Conservation (phyloP, 2,329 filamentous ascomycete species). For the Trichophyton mentagrophytes region DNA sequence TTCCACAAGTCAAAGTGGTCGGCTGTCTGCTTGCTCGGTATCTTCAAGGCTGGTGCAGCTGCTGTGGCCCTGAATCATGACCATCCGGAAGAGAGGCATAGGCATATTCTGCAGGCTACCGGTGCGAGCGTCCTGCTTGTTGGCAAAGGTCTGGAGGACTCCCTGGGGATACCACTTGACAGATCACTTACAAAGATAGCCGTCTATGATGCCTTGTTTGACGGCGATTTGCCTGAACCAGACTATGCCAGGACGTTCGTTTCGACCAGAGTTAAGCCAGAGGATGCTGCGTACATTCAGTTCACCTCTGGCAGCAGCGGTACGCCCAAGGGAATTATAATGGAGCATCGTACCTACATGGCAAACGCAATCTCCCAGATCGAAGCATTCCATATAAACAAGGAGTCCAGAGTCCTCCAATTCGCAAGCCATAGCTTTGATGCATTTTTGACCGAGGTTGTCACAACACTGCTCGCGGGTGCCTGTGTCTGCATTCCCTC, state of each 20-base stretch:
- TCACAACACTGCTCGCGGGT: conserved; percentile 40
- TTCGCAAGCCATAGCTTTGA: conserved; percentile 19
- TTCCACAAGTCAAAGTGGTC: conserved; percentile 13
- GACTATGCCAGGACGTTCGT: not conserved
- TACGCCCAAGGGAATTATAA: conserved; percentile 3
- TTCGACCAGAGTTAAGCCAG: not conserved
- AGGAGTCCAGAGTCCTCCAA: conserved; percentile 39
- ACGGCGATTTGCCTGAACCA: not conserved
- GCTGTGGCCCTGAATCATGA: conserved; percentile 8
- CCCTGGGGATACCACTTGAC: not conserved
- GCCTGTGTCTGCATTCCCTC: conserved; percentile 49
- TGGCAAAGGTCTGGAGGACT: conserved; percentile 1
- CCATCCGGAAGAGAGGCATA: not conserved
- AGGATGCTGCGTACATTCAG: conserved; percentile 24
- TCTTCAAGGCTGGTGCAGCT: conserved; percentile 13
- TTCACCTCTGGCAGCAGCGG: conserved; percentile 3
- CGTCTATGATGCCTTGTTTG: not conserved
- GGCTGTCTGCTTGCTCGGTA: conserved; percentile 8
- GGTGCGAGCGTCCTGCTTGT: conserved; percentile 1
- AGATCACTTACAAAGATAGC: not conserved
- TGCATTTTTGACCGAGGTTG: not conserved
- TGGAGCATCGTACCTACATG: not conserved
- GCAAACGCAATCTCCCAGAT: conserved; percentile 18
- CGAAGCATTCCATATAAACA: not conserved
- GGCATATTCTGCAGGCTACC: conserved; percentile 5